Percentiles rank a stretch among this genome's conserved stretches.
phyloP scores from a whole-genome alignment of 441 rosid species.

The Metrosideros polymorpha region DNA sequence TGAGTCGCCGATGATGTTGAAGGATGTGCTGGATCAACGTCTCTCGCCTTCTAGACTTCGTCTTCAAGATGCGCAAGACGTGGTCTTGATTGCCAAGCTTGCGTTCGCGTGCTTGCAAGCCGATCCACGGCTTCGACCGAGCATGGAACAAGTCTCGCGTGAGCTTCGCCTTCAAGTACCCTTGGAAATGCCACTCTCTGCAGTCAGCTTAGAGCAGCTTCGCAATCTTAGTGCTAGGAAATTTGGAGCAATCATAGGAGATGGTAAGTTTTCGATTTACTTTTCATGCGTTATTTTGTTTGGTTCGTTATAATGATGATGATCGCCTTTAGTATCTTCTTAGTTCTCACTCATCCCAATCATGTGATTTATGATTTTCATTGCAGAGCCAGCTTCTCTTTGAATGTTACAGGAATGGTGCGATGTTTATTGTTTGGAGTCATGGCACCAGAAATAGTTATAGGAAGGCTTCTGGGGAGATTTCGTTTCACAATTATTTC shows the following conservation, averaged over 20 bases:
- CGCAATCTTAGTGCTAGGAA: neutral
- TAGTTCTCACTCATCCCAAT: neutral
- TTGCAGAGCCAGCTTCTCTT: neutral
- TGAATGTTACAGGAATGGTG: accelerated
- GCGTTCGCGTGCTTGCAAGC: neutral
- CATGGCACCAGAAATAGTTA: neutral
- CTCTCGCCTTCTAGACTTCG: neutral
- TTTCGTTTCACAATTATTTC: neutral
- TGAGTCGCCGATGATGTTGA: neutral
- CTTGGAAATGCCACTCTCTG: neutral
- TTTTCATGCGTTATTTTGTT: too few species aligned
- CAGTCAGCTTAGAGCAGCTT: neutral
- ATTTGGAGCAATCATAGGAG: too few species aligned
- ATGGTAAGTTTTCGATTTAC: too few species aligned
- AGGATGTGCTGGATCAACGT: neutral
- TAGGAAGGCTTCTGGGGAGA: neutral
- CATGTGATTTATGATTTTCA: neutral
- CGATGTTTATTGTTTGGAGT: neutral
- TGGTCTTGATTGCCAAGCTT: neutral
- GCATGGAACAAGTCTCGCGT: neutral
- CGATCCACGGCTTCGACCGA: neutral
- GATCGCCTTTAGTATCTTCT: neutral
- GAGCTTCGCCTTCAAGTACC: neutral
- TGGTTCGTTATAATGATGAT: too few species aligned
- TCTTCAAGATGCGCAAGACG: neutral